Conservation (phyloP, 2,329 filamentous ascomycete species). For the Fonsecaea monophora region DNA sequence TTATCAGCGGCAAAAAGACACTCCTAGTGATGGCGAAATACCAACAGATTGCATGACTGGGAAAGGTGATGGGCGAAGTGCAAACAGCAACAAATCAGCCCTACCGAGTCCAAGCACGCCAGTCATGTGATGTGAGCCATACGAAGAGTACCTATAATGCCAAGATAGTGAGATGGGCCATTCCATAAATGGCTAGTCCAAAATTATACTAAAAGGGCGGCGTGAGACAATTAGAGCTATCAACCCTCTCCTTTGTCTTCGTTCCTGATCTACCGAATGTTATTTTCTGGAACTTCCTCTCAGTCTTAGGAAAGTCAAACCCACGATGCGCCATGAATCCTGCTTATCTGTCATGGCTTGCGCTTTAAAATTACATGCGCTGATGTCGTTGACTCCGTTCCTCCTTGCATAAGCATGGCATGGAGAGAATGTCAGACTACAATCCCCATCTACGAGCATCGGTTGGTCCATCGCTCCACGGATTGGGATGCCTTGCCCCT, state of each 20-base stretch:
- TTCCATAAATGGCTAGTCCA: not conserved
- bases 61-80: not conserved
- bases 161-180: not conserved
- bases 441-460: not conserved
- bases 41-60: not conserved
- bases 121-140: constrained; percentile 2
- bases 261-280: no score
- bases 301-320: not conserved
- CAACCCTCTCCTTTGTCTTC: not conserved
- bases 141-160: not conserved
- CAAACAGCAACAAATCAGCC: not conserved
- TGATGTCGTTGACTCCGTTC: not conserved
- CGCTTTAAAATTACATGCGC: not conserved
- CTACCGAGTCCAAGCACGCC: not conserved
- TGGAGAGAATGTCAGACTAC: not conserved
- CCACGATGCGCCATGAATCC: not conserved
- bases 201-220: not conserved
- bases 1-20: constrained; percentile 4
- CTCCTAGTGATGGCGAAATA: not conserved
- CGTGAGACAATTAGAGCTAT: not conserved
- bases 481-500: constrained; percentile 5
- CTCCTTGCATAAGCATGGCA: not conserved
- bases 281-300: no score
- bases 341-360: not conserved
- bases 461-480: constrained; percentile 1